Evolutionary conservation across 2,329 filamentous ascomycete genomes (phyloP), one percentile per base, ranked within the genome.

Genomic region (Coleophoma cylindrospora): DNA sequence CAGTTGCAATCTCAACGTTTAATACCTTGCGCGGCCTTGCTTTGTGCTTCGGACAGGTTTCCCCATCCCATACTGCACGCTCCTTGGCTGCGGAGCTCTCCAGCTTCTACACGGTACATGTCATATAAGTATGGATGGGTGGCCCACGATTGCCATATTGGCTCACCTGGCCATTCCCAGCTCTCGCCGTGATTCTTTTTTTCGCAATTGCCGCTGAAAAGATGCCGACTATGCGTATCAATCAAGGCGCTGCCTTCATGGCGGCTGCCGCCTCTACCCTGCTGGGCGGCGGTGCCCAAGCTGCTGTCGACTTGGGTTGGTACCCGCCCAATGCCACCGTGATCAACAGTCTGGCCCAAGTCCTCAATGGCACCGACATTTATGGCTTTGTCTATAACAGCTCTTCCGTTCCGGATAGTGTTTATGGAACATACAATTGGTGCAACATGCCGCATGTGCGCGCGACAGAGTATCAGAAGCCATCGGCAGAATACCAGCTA

Each of bases 381-480:
- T 84, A 89, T 64, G 87, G 86, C 2, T 91, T 90, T 64, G 75
- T 88, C 15, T 94, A 84, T 69, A 83, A 89, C 61, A 76, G 77
- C 34, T 89, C 86, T 1, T 57, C 69, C 1, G 78, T 79, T 0
- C 80, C 86, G 0, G 69, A 74, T 48, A 62, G 67, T 1, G 58
- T 72, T 36, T 85, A 87, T 66, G 80, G 81, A 6, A 75, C 70
- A 1, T 91, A 91, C 68, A 90, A 92, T 66, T 92, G 76, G 75
- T 94, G 89, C 68, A 91, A 94, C 62, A 94, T 94, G 59, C 89
- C 89, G 1, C 89, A 92, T 68, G 85, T 88, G n/a, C 77, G 87
- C 33, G 69, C 66, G 19, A 67, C 68, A 13, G 86, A 89, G 60
- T 94, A 94, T 62, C 66, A 74, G 13, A 74, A 68, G 53, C 71